Evolutionary conservation across 805 yeast species (phyloP), one percentile per base, ranked within the genome.

Genomic region (Metschnikowia santaceciliae): DNA sequence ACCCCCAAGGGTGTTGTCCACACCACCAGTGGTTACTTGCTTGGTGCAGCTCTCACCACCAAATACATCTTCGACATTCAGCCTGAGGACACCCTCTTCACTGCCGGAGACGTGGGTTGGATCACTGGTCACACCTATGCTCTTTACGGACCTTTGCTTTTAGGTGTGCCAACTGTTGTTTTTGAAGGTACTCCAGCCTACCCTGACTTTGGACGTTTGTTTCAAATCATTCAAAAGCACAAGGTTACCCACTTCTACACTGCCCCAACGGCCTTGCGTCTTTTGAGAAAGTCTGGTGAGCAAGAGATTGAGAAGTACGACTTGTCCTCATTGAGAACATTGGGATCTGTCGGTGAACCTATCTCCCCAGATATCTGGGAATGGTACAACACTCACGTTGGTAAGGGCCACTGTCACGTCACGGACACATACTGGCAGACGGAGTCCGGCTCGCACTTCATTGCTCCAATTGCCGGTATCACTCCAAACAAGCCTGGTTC

Each of bases 91-190:
- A 74, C 82, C 13, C 75, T 88, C 51, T 88, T 88, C 77, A 87
- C 94, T 15, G 94, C 95, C 32, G 96, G 94, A 65, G 96, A 88
- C 71, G 86, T 88, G 48, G 96, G 96, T 62, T 88, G 96, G 96
- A 86, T 88, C 62, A 88, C 95, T 6, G 96, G 96, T 52, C 96
- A 88, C 71, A 79, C 94, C 10, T 88, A 88, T 62, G 90, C 83
- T 17, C 80, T 87, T 45, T 88, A 88, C 66, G 96, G 95, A 50
- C 95, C 96, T 36, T 75, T 88, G 64, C 67, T 79, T 32, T 76
- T 79, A 59, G 96, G 96, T 66, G 83, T 86, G 50, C 83, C 96
- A 32, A 82, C 94, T 19, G 79, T 88, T 42, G 86, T 88, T 34
- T 88, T 86, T 64, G 95, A 88, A 74, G 91, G 92, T 58, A 88